Percentiles rank a stretch among this genome's conserved stretches.
phyloP scores from a whole-genome alignment of 768 basidiomycete genomes.

The Boletus insuetus region DNA sequence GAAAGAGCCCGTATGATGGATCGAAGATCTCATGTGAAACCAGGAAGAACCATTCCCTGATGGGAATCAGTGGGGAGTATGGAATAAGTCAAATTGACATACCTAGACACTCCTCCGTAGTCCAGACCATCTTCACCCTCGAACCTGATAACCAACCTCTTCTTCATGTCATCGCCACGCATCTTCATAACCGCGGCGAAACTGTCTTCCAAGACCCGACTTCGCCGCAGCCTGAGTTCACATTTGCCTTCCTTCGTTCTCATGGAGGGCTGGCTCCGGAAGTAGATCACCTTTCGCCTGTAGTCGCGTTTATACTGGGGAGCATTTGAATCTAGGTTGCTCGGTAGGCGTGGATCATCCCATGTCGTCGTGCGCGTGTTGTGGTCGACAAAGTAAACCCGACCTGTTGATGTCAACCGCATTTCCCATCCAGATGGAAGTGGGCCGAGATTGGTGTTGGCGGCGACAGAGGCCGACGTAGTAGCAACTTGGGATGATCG shows the following conservation, averaged over 20 bases:
- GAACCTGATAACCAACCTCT: constrained; percentile 69
- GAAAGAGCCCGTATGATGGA: constrained; percentile 78
- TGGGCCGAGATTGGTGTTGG: constrained; percentile 68
- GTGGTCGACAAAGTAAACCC: constrained; percentile 93
- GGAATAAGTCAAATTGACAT: constrained; percentile 11
- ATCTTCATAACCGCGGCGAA: constrained; percentile 83
- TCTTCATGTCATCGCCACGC: constrained; percentile 67
- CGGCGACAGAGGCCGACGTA: constrained; percentile 39
- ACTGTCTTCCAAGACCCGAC: constrained; percentile 82
- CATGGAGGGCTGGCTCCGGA: constrained; percentile 87
- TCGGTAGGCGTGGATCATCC: constrained; percentile 90
- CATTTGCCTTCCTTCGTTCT: constrained; percentile 76
- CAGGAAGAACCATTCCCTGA: constrained; percentile 84
- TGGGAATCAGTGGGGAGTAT: background rate
- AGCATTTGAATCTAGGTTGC: constrained; percentile 78
- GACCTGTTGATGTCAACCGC: constrained; percentile 78
- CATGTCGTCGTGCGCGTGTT: constrained; percentile 86
- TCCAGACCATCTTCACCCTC: constrained; percentile 80
- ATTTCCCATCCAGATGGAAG: constrained; percentile 95
- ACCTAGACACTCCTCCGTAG: constrained; percentile 77
- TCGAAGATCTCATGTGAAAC: constrained; percentile 83
- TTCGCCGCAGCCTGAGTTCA: constrained; percentile 79
- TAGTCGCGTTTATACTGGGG: constrained; percentile 98
- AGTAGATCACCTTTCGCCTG: constrained; percentile 87
- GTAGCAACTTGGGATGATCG: constrained; percentile 51